Conservation (phyloP, 371 early-diverging fungal species). For the Mortierella sp. region DNA sequence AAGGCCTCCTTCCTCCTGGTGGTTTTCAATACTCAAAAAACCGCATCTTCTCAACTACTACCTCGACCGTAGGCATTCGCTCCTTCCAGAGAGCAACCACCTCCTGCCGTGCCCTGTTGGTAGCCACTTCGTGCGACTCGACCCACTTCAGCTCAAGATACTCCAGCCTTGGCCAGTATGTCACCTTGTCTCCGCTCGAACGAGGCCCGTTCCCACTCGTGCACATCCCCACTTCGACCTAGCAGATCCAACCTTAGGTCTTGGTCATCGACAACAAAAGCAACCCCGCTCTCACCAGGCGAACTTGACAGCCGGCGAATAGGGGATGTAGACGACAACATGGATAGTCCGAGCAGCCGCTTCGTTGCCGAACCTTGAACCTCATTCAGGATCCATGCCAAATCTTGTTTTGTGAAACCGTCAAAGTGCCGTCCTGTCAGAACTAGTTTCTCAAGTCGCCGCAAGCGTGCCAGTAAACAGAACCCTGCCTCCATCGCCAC, state of each 20-base stretch:
- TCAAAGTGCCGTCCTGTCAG: constrained; percentile 1
- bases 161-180: background rate
- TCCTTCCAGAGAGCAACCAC: background rate
- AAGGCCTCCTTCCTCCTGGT: background rate
- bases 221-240: background rate
- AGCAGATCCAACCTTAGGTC: background rate
- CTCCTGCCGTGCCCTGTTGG: background rate
- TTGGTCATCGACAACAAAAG: background rate
- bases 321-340: background rate
- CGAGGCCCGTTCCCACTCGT: background rate
- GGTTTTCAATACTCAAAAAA: background rate
- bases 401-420: background rate
- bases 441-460: background rate
- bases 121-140: background rate
- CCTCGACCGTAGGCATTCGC: background rate
- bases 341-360: background rate
- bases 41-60: background rate
- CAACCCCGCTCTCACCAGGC: background rate
- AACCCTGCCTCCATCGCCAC: constrained; percentile 10
- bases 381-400: background rate
- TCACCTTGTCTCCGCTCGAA: background rate
- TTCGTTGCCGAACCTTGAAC: background rate
- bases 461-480: constrained; percentile 9
- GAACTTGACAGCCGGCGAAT: background rate
- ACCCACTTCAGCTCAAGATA: background rate